Conservation (phyloP, 331 rosid genomes). For the Cydonia oblonga region DNA sequence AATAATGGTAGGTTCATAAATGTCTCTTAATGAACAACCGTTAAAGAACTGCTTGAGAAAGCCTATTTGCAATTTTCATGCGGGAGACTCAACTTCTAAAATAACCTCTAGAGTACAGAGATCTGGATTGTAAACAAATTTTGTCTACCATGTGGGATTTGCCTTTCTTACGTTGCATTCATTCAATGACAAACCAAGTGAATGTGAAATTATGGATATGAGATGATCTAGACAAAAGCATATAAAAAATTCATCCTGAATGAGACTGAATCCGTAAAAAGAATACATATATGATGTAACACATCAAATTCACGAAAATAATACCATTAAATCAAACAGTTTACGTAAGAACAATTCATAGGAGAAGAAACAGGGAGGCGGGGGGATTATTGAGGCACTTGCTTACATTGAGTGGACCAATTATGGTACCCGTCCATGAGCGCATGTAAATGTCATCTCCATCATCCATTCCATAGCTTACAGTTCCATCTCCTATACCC, state of each 20-base stretch:
- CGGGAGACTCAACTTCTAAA: not conserved
- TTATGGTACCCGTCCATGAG: slow-evolving; percentile 98
- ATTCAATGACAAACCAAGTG: not conserved
- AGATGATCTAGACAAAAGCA: not conserved
- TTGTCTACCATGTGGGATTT: not conserved
- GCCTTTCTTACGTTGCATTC: not conserved
- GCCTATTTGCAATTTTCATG: not conserved
- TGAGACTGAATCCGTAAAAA: not conserved
- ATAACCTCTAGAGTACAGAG: not conserved
- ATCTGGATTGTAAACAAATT: not conserved
- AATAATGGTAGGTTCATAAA: not conserved
- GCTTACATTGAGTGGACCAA: slow-evolving; percentile 96
- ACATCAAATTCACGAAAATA: not conserved
- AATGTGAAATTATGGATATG: not conserved
- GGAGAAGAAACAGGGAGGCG: not conserved
- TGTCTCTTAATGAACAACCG: not conserved
- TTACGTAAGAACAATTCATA: not conserved
- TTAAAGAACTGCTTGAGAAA: not conserved
- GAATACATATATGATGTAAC: not conserved
- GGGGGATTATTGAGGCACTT: not conserved
- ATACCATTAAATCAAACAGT: not conserved
- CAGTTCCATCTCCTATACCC: slow-evolving; percentile 90
- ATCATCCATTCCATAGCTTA: slow-evolving; percentile 99
- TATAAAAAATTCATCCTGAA: not conserved
- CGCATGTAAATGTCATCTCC: slow-evolving; percentile 99